A percentile compares a stretch with the other conserved stretches of the same genome.
These are phyloP conservation scores for Asterophora parasitica DNA, from an alignment of 768 basidiomycete species.

Conservation along the genomic window DNA sequence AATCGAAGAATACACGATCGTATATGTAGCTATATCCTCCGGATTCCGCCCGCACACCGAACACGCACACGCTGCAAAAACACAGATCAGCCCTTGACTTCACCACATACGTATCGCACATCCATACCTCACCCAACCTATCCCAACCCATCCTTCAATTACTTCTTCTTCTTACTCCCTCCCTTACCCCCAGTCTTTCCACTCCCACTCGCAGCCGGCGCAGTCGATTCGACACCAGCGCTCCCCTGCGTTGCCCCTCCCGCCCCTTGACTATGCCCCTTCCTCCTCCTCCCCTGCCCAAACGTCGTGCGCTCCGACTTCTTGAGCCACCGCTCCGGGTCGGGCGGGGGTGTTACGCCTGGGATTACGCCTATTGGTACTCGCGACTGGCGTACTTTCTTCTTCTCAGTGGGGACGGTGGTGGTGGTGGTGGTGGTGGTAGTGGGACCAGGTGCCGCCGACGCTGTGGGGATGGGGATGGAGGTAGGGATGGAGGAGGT, in stretches of 20 bases:
- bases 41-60: too few species aligned
- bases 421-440: too few species aligned
- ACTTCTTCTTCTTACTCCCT: conserved; percentile 74
- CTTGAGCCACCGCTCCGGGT: conserved; percentile 87
- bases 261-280: conserved; percentile 40
- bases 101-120: too few species aligned
- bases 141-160: too few species aligned
- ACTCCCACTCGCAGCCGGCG: conserved; percentile 32
- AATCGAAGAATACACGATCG: too few species aligned
- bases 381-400: conserved; percentile 58
- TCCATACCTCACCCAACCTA: too few species aligned
- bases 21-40: too few species aligned
- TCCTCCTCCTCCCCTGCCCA: conserved; percentile 49
- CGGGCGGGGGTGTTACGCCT: conserved; percentile 77
- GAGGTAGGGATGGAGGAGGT: too few species aligned
- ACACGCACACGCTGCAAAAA: too few species aligned
- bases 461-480: conserved; percentile 24
- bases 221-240: conserved; percentile 34
- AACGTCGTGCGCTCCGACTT: conserved; percentile 72
- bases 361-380: conserved; percentile 72
- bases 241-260: conserved; percentile 72
- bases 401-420: too few species aligned
- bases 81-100: too few species aligned
- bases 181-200: conserved; percentile 53
- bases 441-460: too few species aligned